phyloP scores from a whole-genome alignment of 1,284 basidiomycete genomes.

The Marasmius oreades region DNA sequence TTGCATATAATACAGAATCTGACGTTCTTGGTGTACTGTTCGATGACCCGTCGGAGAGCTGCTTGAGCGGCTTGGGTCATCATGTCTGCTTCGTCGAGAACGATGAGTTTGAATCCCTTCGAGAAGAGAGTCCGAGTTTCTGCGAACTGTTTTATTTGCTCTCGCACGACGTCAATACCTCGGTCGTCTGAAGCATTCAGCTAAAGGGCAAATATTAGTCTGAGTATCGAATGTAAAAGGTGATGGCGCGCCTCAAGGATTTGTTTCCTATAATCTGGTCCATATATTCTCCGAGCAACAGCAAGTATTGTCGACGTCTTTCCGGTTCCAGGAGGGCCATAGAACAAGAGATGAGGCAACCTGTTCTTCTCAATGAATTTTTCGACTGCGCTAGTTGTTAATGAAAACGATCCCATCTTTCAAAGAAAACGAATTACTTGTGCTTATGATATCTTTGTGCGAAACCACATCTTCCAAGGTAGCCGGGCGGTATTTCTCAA shows the following conservation, averaged over 20 bases:
- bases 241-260: conserved; percentile 77
- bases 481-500: conserved; percentile 92
- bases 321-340: conserved; percentile 96
- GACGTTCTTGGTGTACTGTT: conserved; percentile 98
- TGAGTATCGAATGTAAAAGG: conserved; percentile 16
- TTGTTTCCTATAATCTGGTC: conserved; percentile 78
- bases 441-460: conserved; percentile 89
- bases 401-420: conserved; percentile 1
- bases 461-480: conserved; percentile 91
- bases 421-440: conserved; percentile 56
- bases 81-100: conserved; percentile 99
- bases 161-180: conserved; percentile 97
- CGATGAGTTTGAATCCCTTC: conserved; percentile 95
- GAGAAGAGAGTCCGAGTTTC: conserved; percentile 91
- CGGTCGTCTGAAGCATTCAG: conserved; percentile 98
- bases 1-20: conserved; percentile 99
- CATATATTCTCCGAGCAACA: conserved; percentile 92
- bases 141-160: conserved; percentile 98
- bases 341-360: conserved; percentile 94
- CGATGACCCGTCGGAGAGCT: conserved; percentile 93
- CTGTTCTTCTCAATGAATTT: conserved; percentile 95
- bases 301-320: conserved; percentile 99
- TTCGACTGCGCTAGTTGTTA: conserved; percentile 66
- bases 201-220: conserved; percentile 31
- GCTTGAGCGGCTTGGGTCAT: conserved; percentile 99